Conservation (phyloP, 805 yeast species). For the Candida peoriensis region DNA sequence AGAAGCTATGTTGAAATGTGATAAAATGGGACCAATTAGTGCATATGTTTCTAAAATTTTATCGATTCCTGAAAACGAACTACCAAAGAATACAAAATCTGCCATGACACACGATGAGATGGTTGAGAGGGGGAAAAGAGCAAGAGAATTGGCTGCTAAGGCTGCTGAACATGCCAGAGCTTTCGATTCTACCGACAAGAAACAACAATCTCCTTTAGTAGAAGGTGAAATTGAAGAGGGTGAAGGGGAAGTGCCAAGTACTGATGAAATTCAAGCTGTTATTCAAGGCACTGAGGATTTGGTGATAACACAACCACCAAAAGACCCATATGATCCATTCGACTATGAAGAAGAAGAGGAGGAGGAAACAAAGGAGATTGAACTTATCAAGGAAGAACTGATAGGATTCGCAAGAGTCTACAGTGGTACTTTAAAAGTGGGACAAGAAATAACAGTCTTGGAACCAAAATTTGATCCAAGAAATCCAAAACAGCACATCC, state of each 20-base stretch:
- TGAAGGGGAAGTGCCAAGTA: slow-evolving; percentile 4
- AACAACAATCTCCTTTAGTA: no score
- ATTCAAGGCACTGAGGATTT: slow-evolving; percentile 18
- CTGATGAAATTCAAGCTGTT: slow-evolving; percentile 11
- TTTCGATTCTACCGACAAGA: no score
- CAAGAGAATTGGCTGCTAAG: slow-evolving; percentile 60
- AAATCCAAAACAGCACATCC: slow-evolving; percentile 48
- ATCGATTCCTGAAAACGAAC: slow-evolving; percentile 75
- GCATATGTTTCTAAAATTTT: slow-evolving; percentile 89
- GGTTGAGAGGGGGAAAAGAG: slow-evolving; percentile 55
- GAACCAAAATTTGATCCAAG: slow-evolving; percentile 85
- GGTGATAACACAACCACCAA: slow-evolving; percentile 22
- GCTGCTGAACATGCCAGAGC: slow-evolving; percentile 55
- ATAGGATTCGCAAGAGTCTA: slow-evolving; percentile 87
- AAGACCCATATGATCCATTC: slow-evolving; percentile 36
- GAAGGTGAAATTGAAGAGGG: slow-evolving; percentile 16
- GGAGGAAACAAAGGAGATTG: slow-evolving; percentile 38
- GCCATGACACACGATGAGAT: slow-evolving; percentile 49
- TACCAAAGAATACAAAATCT: slow-evolving; percentile 51
- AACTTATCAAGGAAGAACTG: slow-evolving; percentile 51
- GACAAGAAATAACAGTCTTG: slow-evolving; percentile 68
- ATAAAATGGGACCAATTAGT: slow-evolving; percentile 54
- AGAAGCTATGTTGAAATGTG: slow-evolving; percentile 61
- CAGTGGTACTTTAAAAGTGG: slow-evolving; percentile 75
- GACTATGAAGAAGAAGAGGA: slow-evolving; percentile 54